Evolutionary conservation across 202 grass and related monocot species (phyloP).

Genomic region (Setaria italica): DNA sequence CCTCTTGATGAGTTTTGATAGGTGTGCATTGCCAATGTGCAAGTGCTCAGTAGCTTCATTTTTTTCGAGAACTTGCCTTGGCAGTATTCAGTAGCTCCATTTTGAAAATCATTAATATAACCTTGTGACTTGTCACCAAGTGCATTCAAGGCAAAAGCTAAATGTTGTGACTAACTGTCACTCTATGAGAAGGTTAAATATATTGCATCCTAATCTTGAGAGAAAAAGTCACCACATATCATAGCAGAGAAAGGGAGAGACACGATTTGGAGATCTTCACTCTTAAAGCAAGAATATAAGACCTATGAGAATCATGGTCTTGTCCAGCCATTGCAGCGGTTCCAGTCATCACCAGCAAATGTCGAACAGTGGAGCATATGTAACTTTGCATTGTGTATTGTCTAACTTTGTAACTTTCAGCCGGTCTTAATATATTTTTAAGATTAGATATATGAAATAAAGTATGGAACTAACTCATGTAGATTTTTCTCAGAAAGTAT

Average conservation of each 20-base stretch:
- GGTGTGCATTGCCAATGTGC: neutral
- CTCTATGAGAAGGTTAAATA: neutral
- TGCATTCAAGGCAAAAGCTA: neutral
- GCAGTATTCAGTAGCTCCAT: neutral
- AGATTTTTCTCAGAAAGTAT: neutral
- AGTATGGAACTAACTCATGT: neutral
- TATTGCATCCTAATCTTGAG: neutral
- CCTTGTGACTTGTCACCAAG: neutral
- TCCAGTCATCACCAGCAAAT: neutral
- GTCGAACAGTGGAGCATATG: neutral
- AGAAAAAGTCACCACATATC: neutral
- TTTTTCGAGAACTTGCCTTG: neutral
- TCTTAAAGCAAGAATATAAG: neutral
- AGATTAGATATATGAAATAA: too few species aligned
- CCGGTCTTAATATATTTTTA: neutral
- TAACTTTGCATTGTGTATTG: neutral
- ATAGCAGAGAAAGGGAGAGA: neutral
- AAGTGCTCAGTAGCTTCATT: neutral
- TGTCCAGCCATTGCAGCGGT: neutral
- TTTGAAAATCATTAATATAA: conserved; percentile 27
- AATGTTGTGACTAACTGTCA: neutral
- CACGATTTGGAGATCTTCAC: neutral
- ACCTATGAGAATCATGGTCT: neutral
- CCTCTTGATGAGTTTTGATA: neutral
- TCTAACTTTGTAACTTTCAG: neutral